These are phyloP conservation scores for Leptodontidium sp. DNA, from an alignment of 2,329 filamentous ascomycete genomes.

Conservation along the genomic window DNA sequence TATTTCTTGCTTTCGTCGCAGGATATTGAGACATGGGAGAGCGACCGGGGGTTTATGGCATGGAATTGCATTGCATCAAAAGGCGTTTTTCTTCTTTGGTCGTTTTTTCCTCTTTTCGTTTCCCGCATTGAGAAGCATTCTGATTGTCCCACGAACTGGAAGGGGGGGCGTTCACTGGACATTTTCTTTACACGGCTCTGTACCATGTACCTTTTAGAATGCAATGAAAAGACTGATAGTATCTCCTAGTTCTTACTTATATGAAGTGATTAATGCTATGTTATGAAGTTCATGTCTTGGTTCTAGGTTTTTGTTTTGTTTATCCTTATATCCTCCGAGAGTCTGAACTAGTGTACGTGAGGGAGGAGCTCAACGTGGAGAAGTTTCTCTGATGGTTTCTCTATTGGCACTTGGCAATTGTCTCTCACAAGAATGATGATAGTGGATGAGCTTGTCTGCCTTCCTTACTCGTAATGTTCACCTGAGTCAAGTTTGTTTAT, in stretches of 20 bases:
- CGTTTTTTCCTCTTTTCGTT: background rate
- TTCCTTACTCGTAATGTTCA: too few species aligned
- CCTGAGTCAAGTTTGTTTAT: too few species aligned
- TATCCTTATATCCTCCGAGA: too few species aligned
- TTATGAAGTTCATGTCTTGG: too few species aligned
- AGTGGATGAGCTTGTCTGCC: too few species aligned
- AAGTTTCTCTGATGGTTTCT: too few species aligned
- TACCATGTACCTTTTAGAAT: slow-evolving; percentile 8
- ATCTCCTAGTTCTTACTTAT: background rate
- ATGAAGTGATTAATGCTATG: background rate
- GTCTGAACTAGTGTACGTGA: too few species aligned
- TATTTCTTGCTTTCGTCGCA: slow-evolving; percentile 1
- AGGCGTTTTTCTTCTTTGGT: background rate
- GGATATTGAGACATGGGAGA: background rate
- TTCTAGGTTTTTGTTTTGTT: too few species aligned
- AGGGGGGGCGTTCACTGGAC: background rate
- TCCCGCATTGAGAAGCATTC: background rate
- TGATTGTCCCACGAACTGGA: background rate
- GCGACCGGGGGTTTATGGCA: slow-evolving; percentile 1
- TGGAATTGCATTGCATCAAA: slow-evolving; percentile 1
- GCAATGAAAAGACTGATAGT: background rate
- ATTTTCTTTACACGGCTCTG: background rate
- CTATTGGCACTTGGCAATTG: too few species aligned
- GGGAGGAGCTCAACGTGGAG: too few species aligned
- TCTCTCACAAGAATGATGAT: too few species aligned